A percentile compares a stretch with the other conserved stretches of the same genome.
Conservation (phyloP, 495 filamentous ascomycete species). For the Aspergillus nanangensis region DNA sequence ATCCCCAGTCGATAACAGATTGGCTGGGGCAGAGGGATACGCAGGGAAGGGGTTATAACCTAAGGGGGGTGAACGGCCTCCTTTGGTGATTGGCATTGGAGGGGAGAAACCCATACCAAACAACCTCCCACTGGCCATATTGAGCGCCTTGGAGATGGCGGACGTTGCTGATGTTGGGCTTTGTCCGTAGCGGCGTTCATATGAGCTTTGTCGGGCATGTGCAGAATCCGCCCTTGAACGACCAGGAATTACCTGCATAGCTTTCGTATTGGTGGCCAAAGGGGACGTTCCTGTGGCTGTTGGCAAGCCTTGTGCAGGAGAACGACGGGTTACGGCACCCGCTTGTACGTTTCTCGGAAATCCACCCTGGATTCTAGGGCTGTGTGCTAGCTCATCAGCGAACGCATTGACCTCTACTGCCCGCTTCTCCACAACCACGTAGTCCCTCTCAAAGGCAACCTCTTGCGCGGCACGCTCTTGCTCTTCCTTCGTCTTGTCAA, state of each 20-base stretch:
- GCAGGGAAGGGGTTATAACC: constrained; percentile 78
- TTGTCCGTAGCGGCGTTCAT: constrained; percentile 71
- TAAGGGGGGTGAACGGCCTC: constrained; percentile 67
- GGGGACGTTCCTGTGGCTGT: constrained; percentile 31
- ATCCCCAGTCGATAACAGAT: constrained; percentile 61
- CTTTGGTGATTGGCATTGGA: constrained; percentile 61
- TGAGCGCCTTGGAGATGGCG: constrained; percentile 88
- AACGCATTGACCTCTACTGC: constrained; percentile 95
- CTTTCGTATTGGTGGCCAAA: constrained; percentile 45
- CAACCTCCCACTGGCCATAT: constrained; percentile 83
- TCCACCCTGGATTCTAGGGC: constrained; percentile 53
- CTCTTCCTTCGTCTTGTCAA: constrained; percentile 47
- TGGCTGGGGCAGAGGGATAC: constrained; percentile 67
- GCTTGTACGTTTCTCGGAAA: constrained; percentile 31
- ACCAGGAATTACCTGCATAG: constrained; percentile 64
- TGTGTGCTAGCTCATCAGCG: constrained; percentile 86
- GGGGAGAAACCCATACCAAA: constrained; percentile 72
- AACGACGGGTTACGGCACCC: constrained; percentile 59
- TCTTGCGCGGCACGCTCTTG: constrained; percentile 78
- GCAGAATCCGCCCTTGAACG: constrained; percentile 56
- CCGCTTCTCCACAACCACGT: constrained; percentile 92
- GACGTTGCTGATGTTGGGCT: constrained; percentile 80
- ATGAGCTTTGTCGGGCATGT: constrained; percentile 66
- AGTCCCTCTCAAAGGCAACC: constrained; percentile 85
- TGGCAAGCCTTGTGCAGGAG: constrained; percentile 58